Percentiles rank a stretch among this genome's conserved stretches.
phyloP scores from a whole-genome alignment of 164 flowering plant genomes.

The Vitis rotundifolia region DNA sequence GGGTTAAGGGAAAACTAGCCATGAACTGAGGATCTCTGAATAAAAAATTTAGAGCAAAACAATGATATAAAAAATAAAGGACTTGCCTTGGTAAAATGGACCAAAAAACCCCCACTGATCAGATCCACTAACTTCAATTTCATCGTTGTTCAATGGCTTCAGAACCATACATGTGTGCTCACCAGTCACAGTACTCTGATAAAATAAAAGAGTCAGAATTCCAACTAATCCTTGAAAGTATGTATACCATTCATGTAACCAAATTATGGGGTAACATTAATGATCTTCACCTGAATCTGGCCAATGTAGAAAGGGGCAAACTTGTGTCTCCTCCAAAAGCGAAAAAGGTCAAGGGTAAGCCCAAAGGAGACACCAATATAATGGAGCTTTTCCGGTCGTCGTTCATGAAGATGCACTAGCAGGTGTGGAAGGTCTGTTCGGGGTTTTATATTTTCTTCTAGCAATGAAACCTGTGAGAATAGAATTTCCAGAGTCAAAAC shows the following conservation, averaged over 20 bases:
- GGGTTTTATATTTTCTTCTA: conserved; percentile 83
- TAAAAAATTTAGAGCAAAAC: not conserved
- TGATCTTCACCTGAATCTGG: conserved; percentile 65
- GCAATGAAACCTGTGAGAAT: conserved; percentile 66
- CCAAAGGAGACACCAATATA: conserved; percentile 98
- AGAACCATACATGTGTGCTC: conserved; percentile 95
- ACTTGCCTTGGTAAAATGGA: conserved; percentile 80
- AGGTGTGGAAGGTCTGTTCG: conserved; percentile 79
- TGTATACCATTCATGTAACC: not conserved
- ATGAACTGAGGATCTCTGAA: not conserved
- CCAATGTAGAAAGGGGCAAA: conserved; percentile 92
- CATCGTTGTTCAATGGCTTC: conserved; percentile 78
- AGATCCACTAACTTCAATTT: conserved; percentile 57
- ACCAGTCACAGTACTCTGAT: conserved; percentile 86
- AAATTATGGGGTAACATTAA: conserved; percentile 1
- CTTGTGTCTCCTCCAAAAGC: conserved; percentile 88
- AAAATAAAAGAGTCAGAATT: conserved; percentile 13
- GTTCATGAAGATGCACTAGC: conserved; percentile 80
- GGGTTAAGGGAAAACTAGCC: conserved; percentile 4
- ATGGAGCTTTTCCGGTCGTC: conserved; percentile 88
- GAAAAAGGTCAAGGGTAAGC: conserved; percentile 81
- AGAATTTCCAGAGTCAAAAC: conserved; percentile 4
- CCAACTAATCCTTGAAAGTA: conserved; percentile 1
- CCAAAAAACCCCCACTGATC: conserved; percentile 67
- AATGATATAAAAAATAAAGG: not conserved